Evolutionary conservation across 495 filamentous ascomycete species (phyloP), one percentile per base, ranked within the genome.

Genomic region (Aspergillus sparsus): DNA sequence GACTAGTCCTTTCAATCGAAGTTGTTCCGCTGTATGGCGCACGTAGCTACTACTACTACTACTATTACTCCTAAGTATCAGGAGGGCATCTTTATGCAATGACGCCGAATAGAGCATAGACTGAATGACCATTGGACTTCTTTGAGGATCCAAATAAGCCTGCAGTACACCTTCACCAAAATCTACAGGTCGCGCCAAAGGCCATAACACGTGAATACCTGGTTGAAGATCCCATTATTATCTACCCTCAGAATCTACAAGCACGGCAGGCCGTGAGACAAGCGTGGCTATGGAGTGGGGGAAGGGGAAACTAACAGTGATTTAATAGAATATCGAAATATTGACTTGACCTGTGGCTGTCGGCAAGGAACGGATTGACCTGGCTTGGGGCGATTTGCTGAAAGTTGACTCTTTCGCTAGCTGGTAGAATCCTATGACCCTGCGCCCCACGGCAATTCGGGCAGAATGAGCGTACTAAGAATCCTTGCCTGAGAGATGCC

Each of bases 41-140:
- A 49, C 47, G 10, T 27, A 27, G 11, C 21, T 13, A 27, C 1
- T 27, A 27, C 21, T 13, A 27, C 1, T 27, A 27, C 21, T 27
- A 7, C 16, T 49, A 6, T 11, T 27, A 4, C 47, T 15, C 7
- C 47, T 16, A 6, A 49, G 33, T 5, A 18, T 49, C 21, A 13
- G 15, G 5, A 49, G 6, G 5, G 47, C 47, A 13, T 49, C 47
- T 0, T 1, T 15, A 31, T 49, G 47, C 16, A 49, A 27, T 6
- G 47, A 49, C 4, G 47, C n/a, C 21, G 47, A 49, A 27, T 49
- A 49, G 6, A 49, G 21, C 47, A 49, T 49, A 11, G 47, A 21
- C n/a, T 49, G 47, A 11, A 49, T 7, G 21, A 49, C 47, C 47
- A 49, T 18, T 6, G 47, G 47, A 13, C 16, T 49, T 13, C 47